Evolutionary conservation across 495 filamentous ascomycete species (phyloP).

Genomic region (Aspergillus steynii): DNA sequence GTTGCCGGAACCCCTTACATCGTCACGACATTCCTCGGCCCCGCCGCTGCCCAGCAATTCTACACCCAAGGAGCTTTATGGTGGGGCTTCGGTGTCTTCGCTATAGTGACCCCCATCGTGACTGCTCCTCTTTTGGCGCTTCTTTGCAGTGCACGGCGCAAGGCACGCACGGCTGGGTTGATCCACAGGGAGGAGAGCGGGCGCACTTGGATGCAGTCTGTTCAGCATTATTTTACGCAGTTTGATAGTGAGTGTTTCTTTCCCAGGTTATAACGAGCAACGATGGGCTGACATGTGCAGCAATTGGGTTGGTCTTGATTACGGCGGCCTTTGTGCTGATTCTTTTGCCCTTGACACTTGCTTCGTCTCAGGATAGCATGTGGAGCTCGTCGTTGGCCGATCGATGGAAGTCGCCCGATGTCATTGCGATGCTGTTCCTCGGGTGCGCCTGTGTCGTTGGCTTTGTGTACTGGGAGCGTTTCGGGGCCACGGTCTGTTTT

Average conservation of each 20-base stretch:
- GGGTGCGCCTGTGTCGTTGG: background rate
- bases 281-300: slow-evolving; percentile 12
- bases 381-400: slow-evolving; percentile 2
- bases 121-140: slow-evolving; percentile 48
- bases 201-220: slow-evolving; percentile 15
- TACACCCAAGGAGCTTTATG: slow-evolving; percentile 38
- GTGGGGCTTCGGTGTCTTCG: slow-evolving; percentile 59
- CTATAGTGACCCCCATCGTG: slow-evolving; percentile 53
- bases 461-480: slow-evolving; percentile 11
- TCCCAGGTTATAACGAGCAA: no score
- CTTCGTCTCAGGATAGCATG: slow-evolving; percentile 22
- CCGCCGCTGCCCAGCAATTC: slow-evolving; percentile 16
- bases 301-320: slow-evolving; percentile 54
- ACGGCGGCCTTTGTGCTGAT: slow-evolving; percentile 48
- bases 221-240: slow-evolving; percentile 20
- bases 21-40: slow-evolving; percentile 39
- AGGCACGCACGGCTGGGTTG: slow-evolving; percentile 44
- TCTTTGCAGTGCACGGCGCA: slow-evolving; percentile 44
- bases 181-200: slow-evolving; percentile 28
- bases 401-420: slow-evolving; percentile 6
- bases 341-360: slow-evolving; percentile 56
- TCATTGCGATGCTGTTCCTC: slow-evolving; percentile 9
- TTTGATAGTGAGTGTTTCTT: slow-evolving; percentile 21
- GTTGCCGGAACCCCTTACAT: slow-evolving; percentile 59
- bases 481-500: slow-evolving; percentile 4